A percentile compares a stretch with the other conserved stretches of the same genome.
Evolutionary conservation across 371 early-diverging fungal species (phyloP).

Genomic region (Dinochytrium kinnereticum): DNA sequence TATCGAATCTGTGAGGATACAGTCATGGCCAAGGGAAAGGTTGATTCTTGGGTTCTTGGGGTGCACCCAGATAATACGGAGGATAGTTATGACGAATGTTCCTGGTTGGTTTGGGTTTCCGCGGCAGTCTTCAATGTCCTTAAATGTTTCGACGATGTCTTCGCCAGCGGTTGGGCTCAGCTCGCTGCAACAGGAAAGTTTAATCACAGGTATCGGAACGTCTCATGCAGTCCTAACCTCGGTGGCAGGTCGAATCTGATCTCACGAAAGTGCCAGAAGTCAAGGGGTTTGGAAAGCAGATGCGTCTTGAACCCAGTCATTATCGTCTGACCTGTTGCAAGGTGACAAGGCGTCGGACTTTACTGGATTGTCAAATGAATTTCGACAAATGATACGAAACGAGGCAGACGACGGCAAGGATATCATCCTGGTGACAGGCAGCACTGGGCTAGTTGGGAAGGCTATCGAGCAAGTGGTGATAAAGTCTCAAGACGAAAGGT

Average conservation of each 20-base stretch:
- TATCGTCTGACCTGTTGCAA: too few relatives aligned
- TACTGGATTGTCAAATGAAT: neutral
- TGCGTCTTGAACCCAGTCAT: neutral
- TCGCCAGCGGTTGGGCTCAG: conserved; percentile 6
- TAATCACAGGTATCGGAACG: neutral
- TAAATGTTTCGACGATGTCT: neutral
- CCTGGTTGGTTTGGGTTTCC: neutral
- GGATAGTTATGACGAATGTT: neutral
- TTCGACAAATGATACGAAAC: neutral
- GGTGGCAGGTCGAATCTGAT: conserved; percentile 13
- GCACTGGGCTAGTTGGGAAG: conserved; percentile 82
- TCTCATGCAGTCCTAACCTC: too few relatives aligned
- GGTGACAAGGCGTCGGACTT: too few relatives aligned
- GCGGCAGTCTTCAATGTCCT: conserved; percentile 7
- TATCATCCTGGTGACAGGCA: conserved; percentile 59
- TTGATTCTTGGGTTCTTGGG: neutral
- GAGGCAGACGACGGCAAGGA: neutral
- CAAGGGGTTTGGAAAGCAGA: neutral
- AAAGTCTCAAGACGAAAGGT: conserved; percentile 58
- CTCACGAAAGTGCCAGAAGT: conserved; percentile 16
- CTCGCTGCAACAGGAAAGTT: neutral
- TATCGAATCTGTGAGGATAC: neutral
- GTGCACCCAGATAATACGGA: conserved; percentile 3
- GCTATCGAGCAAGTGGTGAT: conserved; percentile 77
- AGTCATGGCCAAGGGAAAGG: neutral